Conservation (phyloP, 2,329 filamentous ascomycete genomes). For the Phoma sp. region DNA sequence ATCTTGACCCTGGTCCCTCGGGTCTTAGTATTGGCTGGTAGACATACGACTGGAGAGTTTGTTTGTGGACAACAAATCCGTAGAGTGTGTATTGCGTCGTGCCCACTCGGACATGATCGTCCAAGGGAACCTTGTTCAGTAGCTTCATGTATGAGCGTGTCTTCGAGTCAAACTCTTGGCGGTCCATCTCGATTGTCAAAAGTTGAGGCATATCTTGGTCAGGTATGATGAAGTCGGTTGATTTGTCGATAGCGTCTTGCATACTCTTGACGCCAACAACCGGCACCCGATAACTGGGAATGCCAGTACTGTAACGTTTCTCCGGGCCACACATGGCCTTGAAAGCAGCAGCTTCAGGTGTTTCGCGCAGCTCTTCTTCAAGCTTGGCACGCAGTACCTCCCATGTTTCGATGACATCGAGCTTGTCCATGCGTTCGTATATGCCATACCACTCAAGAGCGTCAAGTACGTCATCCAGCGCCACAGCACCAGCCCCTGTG, state of each 20-base stretch:
- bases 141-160: constrained; percentile 64
- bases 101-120: constrained; percentile 60
- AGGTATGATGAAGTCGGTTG: constrained; percentile 32
- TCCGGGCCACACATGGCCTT: constrained; percentile 56
- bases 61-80: constrained; percentile 66
- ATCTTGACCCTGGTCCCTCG: constrained; percentile 60
- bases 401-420: constrained; percentile 63
- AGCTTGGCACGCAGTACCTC: constrained; percentile 59
- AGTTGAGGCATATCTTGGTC: constrained; percentile 53
- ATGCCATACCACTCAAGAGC: constrained; percentile 52
- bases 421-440: constrained; percentile 47
- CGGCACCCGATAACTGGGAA: constrained; percentile 45
- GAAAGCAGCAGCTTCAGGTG: constrained; percentile 50
- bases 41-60: constrained; percentile 62
- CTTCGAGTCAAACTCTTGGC: constrained; percentile 62
- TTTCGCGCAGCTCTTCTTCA: constrained; percentile 59
- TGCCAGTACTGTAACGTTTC: constrained; percentile 41
- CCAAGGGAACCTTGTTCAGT: constrained; percentile 61
- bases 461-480: constrained; percentile 44
- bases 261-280: constrained; percentile 47
- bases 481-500: constrained; percentile 42
- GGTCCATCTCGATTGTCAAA: constrained; percentile 62
- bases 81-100: constrained; percentile 62
- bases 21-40: constrained; percentile 68
- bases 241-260: constrained; percentile 50